phyloP scores from a whole-genome alignment of 179 eudicot species.

The Beta corolliflora region DNA sequence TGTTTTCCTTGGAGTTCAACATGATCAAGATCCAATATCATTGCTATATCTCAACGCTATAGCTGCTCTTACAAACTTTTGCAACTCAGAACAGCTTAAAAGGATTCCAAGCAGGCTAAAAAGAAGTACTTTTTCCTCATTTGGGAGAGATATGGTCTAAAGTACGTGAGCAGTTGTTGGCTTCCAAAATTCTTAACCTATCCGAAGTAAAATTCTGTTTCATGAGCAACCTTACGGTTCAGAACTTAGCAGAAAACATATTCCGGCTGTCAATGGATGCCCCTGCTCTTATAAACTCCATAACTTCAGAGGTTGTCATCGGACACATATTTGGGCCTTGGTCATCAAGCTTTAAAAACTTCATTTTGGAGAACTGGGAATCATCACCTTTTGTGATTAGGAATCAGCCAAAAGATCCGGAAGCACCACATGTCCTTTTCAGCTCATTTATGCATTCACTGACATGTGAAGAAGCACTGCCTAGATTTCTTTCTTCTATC shows the following conservation, averaged over 20 bases:
- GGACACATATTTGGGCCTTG: conserved; percentile 49
- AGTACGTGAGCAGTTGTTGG: conserved; percentile 42
- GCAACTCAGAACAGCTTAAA: conserved; percentile 53
- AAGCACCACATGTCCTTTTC: conserved; percentile 39
- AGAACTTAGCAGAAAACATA: conserved; percentile 61
- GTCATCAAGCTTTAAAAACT: conserved; percentile 40
- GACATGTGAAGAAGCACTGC: conserved; percentile 34
- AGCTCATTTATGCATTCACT: conserved; percentile 41
- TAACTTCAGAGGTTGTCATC: conserved; percentile 32
- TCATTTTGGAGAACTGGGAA: conserved; percentile 71
- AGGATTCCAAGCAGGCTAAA: conserved; percentile 42
- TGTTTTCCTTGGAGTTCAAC: conserved; percentile 39
- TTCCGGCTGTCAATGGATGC: conserved; percentile 66
- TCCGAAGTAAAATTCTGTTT: conserved; percentile 26
- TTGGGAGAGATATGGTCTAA: conserved; percentile 56
- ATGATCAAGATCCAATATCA: conserved; percentile 45
- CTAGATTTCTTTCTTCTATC: conserved; percentile 45
- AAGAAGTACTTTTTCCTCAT: conserved; percentile 26
- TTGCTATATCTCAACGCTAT: conserved; percentile 51
- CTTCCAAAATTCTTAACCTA: conserved; percentile 24
- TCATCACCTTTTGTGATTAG: conserved; percentile 54
- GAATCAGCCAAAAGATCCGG: conserved; percentile 26
- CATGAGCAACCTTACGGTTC: conserved; percentile 47
- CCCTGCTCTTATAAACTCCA: conserved; percentile 16
- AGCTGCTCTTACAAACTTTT: conserved; percentile 59